Conservation (phyloP, 305 asterid species). For the Andrographis paniculata region DNA sequence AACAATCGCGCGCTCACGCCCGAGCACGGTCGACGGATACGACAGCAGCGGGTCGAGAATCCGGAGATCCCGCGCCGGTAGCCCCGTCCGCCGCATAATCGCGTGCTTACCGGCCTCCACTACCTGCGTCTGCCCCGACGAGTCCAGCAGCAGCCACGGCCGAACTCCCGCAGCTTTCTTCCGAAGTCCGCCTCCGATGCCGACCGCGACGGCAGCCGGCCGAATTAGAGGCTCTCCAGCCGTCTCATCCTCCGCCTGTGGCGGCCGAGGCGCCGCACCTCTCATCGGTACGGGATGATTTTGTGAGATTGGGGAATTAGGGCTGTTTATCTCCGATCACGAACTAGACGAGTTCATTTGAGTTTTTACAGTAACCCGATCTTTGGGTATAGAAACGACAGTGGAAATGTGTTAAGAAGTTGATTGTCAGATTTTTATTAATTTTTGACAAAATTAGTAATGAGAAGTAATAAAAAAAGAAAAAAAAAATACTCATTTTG, state of each 20-base stretch:
- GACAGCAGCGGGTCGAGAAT: slow-evolving; percentile 82
- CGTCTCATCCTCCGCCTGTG: slow-evolving; percentile 49
- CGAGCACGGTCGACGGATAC: slow-evolving; percentile 85
- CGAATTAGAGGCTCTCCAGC: slow-evolving; percentile 39
- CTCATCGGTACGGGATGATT: slow-evolving; percentile 33
- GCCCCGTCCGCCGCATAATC: slow-evolving; percentile 90
- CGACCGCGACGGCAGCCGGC: slow-evolving; percentile 23
- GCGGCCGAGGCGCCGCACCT: slow-evolving; percentile 32
- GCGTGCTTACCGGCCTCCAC: slow-evolving; percentile 94
- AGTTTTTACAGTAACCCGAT: no score
- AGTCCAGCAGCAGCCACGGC: slow-evolving; percentile 76
- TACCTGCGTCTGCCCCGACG: slow-evolving; percentile 68
- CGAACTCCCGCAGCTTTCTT: slow-evolving; percentile 82
- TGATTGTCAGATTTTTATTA: no score
- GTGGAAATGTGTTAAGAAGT: no score
- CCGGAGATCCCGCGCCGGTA: slow-evolving; percentile 94
- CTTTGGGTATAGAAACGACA: no score
- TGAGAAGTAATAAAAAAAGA: no score
- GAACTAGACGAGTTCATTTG: no score
- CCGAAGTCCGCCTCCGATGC: slow-evolving; percentile 42
- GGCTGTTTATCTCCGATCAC: no score
- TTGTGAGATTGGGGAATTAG: not conserved
- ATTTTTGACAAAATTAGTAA: no score
- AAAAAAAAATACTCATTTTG: no score
- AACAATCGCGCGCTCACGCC: slow-evolving; percentile 93